phyloP scores from a whole-genome alignment of 2,329 filamentous ascomycete species.

The Atkinsonella texensis region DNA sequence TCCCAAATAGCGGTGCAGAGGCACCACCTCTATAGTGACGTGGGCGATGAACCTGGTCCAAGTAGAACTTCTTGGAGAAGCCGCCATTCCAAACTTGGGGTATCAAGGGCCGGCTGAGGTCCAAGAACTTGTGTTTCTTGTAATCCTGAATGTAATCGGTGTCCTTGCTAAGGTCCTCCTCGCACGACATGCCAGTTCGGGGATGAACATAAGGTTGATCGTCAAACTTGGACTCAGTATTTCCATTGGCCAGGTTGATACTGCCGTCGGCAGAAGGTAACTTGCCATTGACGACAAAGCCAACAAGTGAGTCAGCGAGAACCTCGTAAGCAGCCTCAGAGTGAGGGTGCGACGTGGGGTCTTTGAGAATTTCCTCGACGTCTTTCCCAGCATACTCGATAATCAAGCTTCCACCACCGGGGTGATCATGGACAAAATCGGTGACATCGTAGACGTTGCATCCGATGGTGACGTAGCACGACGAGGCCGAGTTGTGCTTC shows the following conservation, averaged over 20 bases:
- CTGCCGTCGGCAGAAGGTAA: constrained; percentile 20
- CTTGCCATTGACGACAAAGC: constrained; percentile 58
- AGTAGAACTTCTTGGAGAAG: constrained; percentile 91
- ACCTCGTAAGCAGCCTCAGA: constrained; percentile 94
- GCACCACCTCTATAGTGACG: constrained; percentile 90
- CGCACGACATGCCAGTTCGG: constrained; percentile 78
- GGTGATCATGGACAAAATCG: constrained; percentile 79
- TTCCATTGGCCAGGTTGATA: constrained; percentile 18
- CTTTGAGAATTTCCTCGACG: constrained; percentile 68
- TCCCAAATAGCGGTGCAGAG: constrained; percentile 90
- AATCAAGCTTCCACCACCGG: constrained; percentile 78
- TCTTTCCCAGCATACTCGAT: constrained; percentile 86
- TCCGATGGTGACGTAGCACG: constrained; percentile 87
- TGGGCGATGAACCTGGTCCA: constrained; percentile 90
- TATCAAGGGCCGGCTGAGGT: constrained; percentile 73
- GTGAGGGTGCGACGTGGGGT: constrained; percentile 72
- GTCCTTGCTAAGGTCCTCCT: constrained; percentile 74
- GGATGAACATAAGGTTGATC: constrained; percentile 32
- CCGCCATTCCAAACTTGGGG: constrained; percentile 79
- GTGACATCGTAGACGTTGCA: constrained; percentile 92
- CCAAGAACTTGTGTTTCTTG: constrained; percentile 86
- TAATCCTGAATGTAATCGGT: constrained; percentile 69
- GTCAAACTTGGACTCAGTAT: constrained; percentile 13
- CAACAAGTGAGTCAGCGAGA: constrained; percentile 74
- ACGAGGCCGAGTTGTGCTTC: constrained; percentile 65